Conservation (phyloP, 768 basidiomycete species). For the Agrocybe chaxingu region DNA sequence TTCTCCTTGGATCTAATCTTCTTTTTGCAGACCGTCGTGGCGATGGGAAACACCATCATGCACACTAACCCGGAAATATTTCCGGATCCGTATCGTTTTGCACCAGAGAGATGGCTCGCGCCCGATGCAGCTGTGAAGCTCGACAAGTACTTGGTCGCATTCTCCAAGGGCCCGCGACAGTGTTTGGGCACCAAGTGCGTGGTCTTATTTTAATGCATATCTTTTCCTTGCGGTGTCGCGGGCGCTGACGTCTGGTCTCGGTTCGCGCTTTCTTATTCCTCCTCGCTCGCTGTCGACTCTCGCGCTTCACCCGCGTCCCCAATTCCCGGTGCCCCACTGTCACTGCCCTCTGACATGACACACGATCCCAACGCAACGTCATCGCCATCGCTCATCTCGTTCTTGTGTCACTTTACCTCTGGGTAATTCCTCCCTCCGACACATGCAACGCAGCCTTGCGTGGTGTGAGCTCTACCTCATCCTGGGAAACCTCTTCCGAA, state of each 20-base stretch:
- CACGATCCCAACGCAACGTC: too few relatives aligned
- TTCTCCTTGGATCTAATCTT: slow-evolving; percentile 2
- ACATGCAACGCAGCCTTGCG: slow-evolving; percentile 19
- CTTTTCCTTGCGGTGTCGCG: background rate
- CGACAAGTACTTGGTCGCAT: slow-evolving; percentile 34
- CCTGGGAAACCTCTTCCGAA: slow-evolving; percentile 30
- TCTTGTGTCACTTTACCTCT: too few relatives aligned
- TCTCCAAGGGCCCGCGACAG: slow-evolving; percentile 39
- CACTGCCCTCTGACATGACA: too few relatives aligned
- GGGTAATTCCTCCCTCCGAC: too few relatives aligned
- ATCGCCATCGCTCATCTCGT: too few relatives aligned
- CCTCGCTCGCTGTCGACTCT: too few relatives aligned
- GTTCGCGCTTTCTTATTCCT: too few relatives aligned
- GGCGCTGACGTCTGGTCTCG: background rate
- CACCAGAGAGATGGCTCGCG: slow-evolving; percentile 37
- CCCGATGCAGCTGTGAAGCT: slow-evolving; percentile 24
- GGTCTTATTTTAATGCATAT: background rate
- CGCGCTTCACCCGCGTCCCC: too few relatives aligned
- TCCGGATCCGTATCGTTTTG: slow-evolving; percentile 32
- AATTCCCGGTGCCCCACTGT: too few relatives aligned
- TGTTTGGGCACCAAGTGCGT: slow-evolving; percentile 40
- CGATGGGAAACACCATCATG: slow-evolving; percentile 32
- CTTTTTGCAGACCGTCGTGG: slow-evolving; percentile 28
- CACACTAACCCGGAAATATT: slow-evolving; percentile 36
- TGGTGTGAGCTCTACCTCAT: slow-evolving; percentile 30